Percentiles rank a stretch among this genome's conserved stretches.
phyloP scores from a whole-genome alignment of 139 green algal species.

The Deuterostichococcus epilithicus region DNA sequence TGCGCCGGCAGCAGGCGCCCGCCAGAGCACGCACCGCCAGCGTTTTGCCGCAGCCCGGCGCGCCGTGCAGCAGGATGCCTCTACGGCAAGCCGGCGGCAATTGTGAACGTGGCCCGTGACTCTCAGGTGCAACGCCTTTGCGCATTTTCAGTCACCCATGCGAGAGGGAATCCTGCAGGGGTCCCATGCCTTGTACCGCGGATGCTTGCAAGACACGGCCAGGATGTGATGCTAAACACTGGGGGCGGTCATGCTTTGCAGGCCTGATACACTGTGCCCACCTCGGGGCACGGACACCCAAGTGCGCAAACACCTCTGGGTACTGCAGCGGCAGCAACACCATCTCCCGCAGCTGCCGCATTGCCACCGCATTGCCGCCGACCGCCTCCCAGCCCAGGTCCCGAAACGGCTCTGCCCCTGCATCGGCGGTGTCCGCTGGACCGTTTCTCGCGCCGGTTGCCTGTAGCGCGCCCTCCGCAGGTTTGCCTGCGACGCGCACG shows the following conservation, averaged over 20 bases:
- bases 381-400: slow-evolving; percentile 18
- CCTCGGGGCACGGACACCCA: slow-evolving; percentile 60
- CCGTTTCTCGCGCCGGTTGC: no score
- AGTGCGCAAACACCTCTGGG: slow-evolving; percentile 57
- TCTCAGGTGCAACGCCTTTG: no score
- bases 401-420: not conserved
- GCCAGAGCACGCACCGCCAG: slow-evolving; percentile 57
- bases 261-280: slow-evolving; percentile 37
- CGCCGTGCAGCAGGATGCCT: slow-evolving; percentile 65
- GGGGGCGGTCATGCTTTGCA: slow-evolving; percentile 30
- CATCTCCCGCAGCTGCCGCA: slow-evolving; percentile 68
- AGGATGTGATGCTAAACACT: slow-evolving; percentile 1
- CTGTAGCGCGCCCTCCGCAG: no score
- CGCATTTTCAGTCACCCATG: no score
- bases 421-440: not conserved
- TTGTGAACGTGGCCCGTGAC: no score
- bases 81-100: no score
- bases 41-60: slow-evolving; percentile 73
- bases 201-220: no score
- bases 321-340: slow-evolving; percentile 84
- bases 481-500: no score
- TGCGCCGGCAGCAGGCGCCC: slow-evolving; percentile 40
- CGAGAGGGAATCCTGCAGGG: no score
- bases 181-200: no score
- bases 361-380: slow-evolving; percentile 47